Percentiles rank a stretch among this genome's conserved stretches.
phyloP scores from a whole-genome alignment of 2,329 filamentous ascomycete genomes.

The Calonectria honghensis region DNA sequence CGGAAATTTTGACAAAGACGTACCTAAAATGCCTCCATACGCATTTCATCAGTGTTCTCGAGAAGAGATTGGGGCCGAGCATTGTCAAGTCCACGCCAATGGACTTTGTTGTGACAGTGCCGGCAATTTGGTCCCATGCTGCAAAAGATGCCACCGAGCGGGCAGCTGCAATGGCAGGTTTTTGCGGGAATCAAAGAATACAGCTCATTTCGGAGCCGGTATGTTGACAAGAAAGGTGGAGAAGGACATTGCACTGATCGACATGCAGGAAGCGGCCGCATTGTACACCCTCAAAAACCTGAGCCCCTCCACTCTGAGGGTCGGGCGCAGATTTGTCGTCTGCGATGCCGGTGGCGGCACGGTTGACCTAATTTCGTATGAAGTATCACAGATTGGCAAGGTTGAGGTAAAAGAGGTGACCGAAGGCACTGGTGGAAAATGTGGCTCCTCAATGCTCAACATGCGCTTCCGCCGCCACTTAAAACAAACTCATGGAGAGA shows the following conservation, averaged over 20 bases:
- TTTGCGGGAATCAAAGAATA: conserved; percentile 64
- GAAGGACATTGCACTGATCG: conserved; percentile 42
- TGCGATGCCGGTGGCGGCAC: conserved; percentile 74
- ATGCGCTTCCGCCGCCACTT: conserved; percentile 67
- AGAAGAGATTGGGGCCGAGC: conserved; percentile 63
- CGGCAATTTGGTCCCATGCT: conserved; percentile 75
- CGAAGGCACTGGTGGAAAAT: conserved; percentile 69
- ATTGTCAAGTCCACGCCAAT: conserved; percentile 67
- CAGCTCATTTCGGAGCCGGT: conserved; percentile 70
- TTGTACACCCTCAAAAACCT: conserved; percentile 68
- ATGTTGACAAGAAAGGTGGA: conserved; percentile 37
- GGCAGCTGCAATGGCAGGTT: conserved; percentile 62
- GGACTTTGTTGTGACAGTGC: conserved; percentile 74
- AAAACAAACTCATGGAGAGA: conserved; percentile 64
- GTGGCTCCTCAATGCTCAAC: conserved; percentile 70
- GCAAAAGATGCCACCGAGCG: conserved; percentile 71
- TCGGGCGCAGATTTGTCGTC: conserved; percentile 70
- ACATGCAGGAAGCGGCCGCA: conserved; percentile 68
- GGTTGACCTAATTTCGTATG: conserved; percentile 73
- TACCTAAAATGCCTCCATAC: conserved; percentile 69
- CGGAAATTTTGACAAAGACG: conserved; percentile 60
- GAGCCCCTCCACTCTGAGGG: conserved; percentile 63
- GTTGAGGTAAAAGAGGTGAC: conserved; percentile 70
- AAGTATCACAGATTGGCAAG: conserved; percentile 64
- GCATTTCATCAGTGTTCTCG: conserved; percentile 68